Percentiles rank a stretch among this genome's conserved stretches.
These are phyloP conservation scores for Ustulina deusta DNA, from an alignment of 2,329 filamentous ascomycete species.

Conservation along the genomic window DNA sequence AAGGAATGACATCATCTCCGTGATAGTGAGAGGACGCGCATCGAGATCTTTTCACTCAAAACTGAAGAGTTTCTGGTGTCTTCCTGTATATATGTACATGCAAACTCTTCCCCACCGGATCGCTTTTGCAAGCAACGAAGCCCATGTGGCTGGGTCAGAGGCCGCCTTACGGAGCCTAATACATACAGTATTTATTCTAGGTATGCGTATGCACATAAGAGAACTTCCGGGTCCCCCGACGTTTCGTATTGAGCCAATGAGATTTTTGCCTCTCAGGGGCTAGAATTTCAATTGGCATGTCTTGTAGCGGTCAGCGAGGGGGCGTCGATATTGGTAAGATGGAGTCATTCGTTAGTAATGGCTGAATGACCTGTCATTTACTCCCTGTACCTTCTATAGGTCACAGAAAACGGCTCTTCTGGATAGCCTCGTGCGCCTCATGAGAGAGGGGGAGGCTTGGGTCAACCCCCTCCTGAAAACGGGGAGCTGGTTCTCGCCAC, in stretches of 20 bases:
- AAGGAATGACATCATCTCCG: background rate
- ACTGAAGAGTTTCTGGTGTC: background rate
- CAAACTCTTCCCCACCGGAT: constrained; percentile 13
- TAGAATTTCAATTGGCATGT: background rate
- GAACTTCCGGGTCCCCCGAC: constrained; percentile 2
- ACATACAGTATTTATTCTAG: background rate
- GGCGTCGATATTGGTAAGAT: background rate
- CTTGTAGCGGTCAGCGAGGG: constrained; percentile 23
- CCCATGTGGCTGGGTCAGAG: constrained; percentile 19
- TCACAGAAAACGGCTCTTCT: constrained; percentile 6
- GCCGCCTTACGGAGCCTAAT: constrained; percentile 8
- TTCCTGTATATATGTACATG: background rate
- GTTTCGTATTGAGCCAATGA: constrained; percentile 1
- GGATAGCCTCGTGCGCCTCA: background rate
- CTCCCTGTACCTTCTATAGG: background rate
- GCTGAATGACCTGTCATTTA: constrained; percentile 15
- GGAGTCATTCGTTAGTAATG: background rate
- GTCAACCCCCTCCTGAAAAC: background rate
- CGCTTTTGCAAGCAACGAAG: constrained; percentile 10
- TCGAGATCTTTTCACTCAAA: background rate
- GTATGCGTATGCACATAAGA: constrained; percentile 10
- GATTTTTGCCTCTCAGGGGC: background rate
- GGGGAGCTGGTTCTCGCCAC: constrained; percentile 2
- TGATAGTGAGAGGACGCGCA: background rate
- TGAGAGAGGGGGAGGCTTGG: background rate